Evolutionary conservation across 768 basidiomycete genomes (phyloP).

Genomic region (Gymnopilus dilepis): DNA sequence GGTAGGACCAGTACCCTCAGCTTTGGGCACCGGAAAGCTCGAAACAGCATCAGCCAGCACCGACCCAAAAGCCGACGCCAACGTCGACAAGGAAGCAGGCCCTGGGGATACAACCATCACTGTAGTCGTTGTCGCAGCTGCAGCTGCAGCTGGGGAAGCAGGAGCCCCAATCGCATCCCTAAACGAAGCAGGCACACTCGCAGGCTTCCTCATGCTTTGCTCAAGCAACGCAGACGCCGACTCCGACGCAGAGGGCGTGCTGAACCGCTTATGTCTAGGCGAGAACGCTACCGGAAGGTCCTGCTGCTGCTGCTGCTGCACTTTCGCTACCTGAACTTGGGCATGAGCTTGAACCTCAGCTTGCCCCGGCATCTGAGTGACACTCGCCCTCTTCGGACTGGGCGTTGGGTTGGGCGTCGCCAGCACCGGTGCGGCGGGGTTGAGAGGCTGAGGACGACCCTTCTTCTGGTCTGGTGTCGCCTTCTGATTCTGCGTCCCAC

Average conservation of each 20-base stretch:
- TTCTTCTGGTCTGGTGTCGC: neutral
- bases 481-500: neutral
- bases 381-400: neutral
- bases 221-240: too few relatives aligned
- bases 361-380: neutral
- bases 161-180: too few relatives aligned
- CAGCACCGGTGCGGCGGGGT: neutral
- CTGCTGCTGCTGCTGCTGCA: neutral
- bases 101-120: neutral
- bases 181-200: too few relatives aligned
- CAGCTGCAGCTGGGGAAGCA: too few relatives aligned
- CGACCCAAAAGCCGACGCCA: neutral
- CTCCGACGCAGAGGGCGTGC: too few relatives aligned
- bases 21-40: neutral
- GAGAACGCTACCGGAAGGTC: too few relatives aligned
- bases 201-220: neutral
- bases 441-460: too few relatives aligned
- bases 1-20: neutral
- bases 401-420: neutral
- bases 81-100: neutral
- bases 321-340: neutral
- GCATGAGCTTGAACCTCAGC: neutral
- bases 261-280: too few relatives aligned
- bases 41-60: neutral
- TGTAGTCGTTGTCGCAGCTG: neutral